Evolutionary conservation across 2,329 filamentous ascomycete species (phyloP), one percentile per base, ranked within the genome.

Genomic region (Plenodomus biglobosus): DNA sequence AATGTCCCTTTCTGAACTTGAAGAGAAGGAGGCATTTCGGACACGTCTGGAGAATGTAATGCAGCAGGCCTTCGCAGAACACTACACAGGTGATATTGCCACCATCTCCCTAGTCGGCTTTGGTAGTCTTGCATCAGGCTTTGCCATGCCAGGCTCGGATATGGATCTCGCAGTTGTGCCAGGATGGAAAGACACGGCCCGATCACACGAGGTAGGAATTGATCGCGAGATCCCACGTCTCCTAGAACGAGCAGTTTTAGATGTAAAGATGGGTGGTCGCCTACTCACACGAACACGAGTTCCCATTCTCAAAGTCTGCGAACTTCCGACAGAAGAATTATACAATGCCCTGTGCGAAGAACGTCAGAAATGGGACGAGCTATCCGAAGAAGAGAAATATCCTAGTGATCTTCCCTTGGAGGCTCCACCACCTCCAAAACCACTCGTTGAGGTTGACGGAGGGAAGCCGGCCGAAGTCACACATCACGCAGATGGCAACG

Each of bases 241-340:
- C 6, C 72, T 96, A 2, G 90, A 95, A 65, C 88, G 86, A 66
- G 83, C 82, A 2, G 80, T 95, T 11, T 76, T 95, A 4, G 80
- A 87, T 15, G 75, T 80, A 21, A 88, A 88, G 0, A 83, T 88
- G 55, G 90, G 90, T 2, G 90, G 88, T 15, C 82, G 89, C 3
- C 77, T 95, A 3, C 78, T 96, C 2, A 88, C 87, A 1, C 83
- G 85, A 44, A 94, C 90, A 1, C 80, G 90, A 52, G 87, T 95
- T 3, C 90, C 91, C 0, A 95, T 96, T 56, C 86, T 96, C 67
- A 94, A 95, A 66, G 79, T 96, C 15, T 95, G 90, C 62, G 80
- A 92, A 66, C 80, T 75, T 36, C 90, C 90, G 2, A 78, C 81
- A 0, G 71, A 79, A 1, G 76, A 80, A 47, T 76, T 95, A 1